Conservation (phyloP, 2,329 filamentous ascomycete genomes). For the Penicillium corylophilum region DNA sequence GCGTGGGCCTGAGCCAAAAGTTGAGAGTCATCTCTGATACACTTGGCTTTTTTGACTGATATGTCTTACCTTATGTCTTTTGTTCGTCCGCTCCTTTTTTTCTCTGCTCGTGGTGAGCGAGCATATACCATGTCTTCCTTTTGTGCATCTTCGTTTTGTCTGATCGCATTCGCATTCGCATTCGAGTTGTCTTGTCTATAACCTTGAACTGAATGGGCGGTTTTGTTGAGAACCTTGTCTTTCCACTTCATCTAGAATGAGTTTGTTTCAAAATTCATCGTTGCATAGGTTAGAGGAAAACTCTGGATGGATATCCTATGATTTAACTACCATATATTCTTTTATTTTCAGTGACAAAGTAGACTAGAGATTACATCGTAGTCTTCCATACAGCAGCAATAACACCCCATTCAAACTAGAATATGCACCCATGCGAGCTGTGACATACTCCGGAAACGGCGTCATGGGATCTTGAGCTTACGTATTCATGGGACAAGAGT, state of each 20-base stretch:
- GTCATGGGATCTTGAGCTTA: too few relatives aligned
- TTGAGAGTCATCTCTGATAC: constrained; percentile 1
- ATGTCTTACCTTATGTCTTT: constrained; percentile 2
- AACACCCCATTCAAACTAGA: too few relatives aligned
- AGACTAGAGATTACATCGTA: too few relatives aligned
- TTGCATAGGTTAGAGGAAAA: neutral
- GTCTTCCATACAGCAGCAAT: too few relatives aligned
- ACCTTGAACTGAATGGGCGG: neutral
- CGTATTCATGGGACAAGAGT: too few relatives aligned
- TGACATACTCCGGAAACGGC: too few relatives aligned
- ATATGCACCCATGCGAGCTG: too few relatives aligned
- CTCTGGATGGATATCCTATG: neutral
- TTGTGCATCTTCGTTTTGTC: constrained; percentile 1
- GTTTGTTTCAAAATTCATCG: neutral
- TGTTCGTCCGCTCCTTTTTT: neutral
- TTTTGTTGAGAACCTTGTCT: neutral
- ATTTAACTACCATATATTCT: neutral
- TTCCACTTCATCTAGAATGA: neutral
- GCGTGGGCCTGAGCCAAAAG: constrained; percentile 4
- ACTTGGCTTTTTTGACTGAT: neutral
- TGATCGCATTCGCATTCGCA: neutral
- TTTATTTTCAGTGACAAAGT: too few relatives aligned
- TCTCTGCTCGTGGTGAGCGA: neutral
- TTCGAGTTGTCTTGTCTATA: constrained; percentile 3
- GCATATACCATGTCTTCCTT: constrained; percentile 3